phyloP scores from a whole-genome alignment of 495 filamentous ascomycete genomes.

The Penicillium waksmanii region DNA sequence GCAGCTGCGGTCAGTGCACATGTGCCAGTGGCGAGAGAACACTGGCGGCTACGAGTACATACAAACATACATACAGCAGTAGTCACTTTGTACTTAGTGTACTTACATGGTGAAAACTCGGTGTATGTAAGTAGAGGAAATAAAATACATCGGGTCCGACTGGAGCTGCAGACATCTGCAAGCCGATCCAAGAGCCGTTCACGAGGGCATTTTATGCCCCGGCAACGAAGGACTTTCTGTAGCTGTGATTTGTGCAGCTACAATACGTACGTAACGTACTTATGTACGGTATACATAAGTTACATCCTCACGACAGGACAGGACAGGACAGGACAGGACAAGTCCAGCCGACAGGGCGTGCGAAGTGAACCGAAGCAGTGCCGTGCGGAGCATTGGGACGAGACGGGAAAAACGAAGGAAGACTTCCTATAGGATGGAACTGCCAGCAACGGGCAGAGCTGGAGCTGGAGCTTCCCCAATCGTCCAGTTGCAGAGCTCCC shows the following conservation, averaged over 20 bases:
- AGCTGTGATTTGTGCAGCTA: not conserved
- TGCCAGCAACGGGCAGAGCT: not conserved
- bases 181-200: constrained; percentile 5
- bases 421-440: constrained; percentile 10
- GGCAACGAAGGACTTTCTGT: constrained; percentile 12
- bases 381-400: not conserved
- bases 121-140: too few relatives aligned
- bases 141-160: not conserved
- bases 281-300: not conserved
- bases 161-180: constrained; percentile 14
- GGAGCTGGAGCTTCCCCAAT: not conserved
- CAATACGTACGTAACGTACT: not conserved
- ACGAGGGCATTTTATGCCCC: constrained; percentile 10
- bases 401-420: not conserved
- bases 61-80: too few relatives aligned
- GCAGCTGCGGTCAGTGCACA: not conserved
- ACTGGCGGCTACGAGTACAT: too few relatives aligned
- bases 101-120: too few relatives aligned
- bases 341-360: not conserved
- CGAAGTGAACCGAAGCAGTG: too few relatives aligned
- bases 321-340: not conserved
- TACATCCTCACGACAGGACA: not conserved
- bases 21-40: not conserved
- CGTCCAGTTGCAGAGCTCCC: constrained; percentile 4
- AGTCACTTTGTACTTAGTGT: too few relatives aligned